Conservation (phyloP, 495 filamentous ascomycete genomes). For the Hapsidospora chrysogenum region DNA sequence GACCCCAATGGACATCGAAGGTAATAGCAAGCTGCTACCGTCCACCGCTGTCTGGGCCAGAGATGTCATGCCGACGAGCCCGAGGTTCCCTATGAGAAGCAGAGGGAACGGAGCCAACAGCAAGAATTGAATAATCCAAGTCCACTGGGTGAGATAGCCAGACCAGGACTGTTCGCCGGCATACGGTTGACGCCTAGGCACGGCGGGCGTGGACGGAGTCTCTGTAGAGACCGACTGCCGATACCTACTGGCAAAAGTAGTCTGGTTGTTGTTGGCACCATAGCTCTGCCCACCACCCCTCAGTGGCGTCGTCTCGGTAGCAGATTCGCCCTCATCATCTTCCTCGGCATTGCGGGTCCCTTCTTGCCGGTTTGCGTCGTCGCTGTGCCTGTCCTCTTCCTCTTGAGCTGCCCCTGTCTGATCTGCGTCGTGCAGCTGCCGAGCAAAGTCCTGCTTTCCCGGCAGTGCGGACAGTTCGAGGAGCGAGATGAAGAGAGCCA, state of each 20-base stretch:
- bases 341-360: conserved; percentile 37
- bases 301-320: conserved; percentile 69
- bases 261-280: conserved; percentile 24
- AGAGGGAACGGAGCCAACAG: conserved; percentile 60
- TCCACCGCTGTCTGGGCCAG: conserved; percentile 69
- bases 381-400: neutral
- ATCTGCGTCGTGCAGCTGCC: conserved; percentile 27
- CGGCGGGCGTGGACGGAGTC: neutral
- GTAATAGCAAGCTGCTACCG: conserved; percentile 44
- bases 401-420: conserved; percentile 11
- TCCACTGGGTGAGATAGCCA: conserved; percentile 56
- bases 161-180: conserved; percentile 80
- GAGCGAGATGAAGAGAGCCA: conserved; percentile 55
- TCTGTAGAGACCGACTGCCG: conserved; percentile 23
- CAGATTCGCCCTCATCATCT: conserved; percentile 33
- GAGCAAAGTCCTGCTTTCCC: conserved; percentile 47
- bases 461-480: conserved; percentile 68
- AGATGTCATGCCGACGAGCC: conserved; percentile 53
- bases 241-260: conserved; percentile 60
- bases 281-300: conserved; percentile 29
- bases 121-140: conserved; percentile 77
- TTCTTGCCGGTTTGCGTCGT: conserved; percentile 14
- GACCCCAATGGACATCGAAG: conserved; percentile 52
- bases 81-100: conserved; percentile 56
- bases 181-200: conserved; percentile 27